Percentiles rank a stretch among this genome's conserved stretches.
phyloP scores from a whole-genome alignment of 106 monocot species.

The Platanthera zijinensis region DNA sequence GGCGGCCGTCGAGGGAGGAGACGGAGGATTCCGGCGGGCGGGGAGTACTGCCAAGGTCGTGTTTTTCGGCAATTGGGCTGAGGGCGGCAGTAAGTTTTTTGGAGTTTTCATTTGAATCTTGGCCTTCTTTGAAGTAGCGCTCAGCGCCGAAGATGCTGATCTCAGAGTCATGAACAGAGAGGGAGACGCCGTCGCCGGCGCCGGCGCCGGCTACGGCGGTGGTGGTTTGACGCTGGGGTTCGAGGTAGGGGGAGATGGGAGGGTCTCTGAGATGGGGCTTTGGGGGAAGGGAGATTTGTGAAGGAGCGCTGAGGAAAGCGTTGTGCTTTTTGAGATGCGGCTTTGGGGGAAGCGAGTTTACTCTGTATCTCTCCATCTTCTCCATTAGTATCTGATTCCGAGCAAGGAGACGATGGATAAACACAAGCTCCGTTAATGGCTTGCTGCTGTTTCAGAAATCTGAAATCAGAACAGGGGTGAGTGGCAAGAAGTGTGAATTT shows the following conservation, averaged over 20 bases:
- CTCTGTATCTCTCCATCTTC: slow-evolving; percentile 25
- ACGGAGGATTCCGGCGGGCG: slow-evolving; percentile 1
- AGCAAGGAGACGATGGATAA: not conserved
- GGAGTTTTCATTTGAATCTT: not conserved
- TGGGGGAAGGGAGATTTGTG: slow-evolving; percentile 22
- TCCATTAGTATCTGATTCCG: not conserved
- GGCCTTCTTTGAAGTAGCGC: slow-evolving; percentile 42
- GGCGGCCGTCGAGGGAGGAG: slow-evolving; percentile 7
- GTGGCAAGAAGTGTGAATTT: too few relatives aligned
- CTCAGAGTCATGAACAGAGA: slow-evolving; percentile 26
- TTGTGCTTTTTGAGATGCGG: not conserved
- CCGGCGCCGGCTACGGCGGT: not conserved
- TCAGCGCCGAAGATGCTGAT: slow-evolving; percentile 66
- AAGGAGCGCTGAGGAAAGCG: not conserved
- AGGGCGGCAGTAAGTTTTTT: slow-evolving; percentile 3
- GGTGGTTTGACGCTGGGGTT: not conserved
- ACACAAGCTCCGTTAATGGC: not conserved
- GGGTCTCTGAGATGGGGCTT: slow-evolving; percentile 18
- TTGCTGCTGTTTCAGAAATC: not conserved
- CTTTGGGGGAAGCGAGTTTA: slow-evolving; percentile 4
- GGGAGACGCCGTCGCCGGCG: not conserved
- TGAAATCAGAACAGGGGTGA: too few relatives aligned
- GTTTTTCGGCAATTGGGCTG: slow-evolving; percentile 5
- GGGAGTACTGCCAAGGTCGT: not conserved
- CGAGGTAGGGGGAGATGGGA: slow-evolving; percentile 16